phyloP scores from a whole-genome alignment of 176 grass and related monocot species.

The Musa itinerans region DNA sequence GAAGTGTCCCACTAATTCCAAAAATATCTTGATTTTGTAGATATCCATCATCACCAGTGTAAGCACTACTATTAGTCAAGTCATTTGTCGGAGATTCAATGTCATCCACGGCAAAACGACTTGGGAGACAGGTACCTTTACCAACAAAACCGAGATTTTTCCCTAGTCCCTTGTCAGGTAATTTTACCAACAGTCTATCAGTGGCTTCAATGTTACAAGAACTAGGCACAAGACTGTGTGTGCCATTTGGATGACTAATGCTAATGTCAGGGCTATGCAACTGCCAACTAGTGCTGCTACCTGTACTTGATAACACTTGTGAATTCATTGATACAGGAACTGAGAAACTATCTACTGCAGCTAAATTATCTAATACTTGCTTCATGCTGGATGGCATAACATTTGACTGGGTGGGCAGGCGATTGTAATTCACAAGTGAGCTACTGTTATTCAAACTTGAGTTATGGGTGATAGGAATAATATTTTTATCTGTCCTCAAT shows the following conservation, averaged over 20 bases:
- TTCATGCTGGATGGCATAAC: constrained; percentile 44
- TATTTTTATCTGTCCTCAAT: constrained; percentile 37
- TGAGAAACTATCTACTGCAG: constrained; percentile 1
- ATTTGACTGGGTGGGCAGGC: constrained; percentile 50
- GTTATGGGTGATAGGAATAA: constrained; percentile 29
- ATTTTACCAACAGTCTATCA: constrained; percentile 28
- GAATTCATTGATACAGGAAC: background rate
- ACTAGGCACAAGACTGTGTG: constrained; percentile 23
- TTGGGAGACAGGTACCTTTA: constrained; percentile 84
- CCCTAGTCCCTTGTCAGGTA: constrained; percentile 50
- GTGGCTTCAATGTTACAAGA: constrained; percentile 43
- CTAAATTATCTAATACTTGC: constrained; percentile 31
- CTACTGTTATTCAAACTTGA: constrained; percentile 35
- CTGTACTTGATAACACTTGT: background rate
- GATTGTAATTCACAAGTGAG: constrained; percentile 39
- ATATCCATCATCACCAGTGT: constrained; percentile 49
- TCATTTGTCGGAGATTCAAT: constrained; percentile 75
- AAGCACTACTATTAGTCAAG: constrained; percentile 47
- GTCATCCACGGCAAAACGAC: constrained; percentile 83
- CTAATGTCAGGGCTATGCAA: background rate
- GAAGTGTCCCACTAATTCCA: constrained; percentile 62
- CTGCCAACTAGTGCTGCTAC: constrained; percentile 21
- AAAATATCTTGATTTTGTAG: constrained; percentile 53
- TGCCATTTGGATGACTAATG: constrained; percentile 27
- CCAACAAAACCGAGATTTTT: constrained; percentile 90